Base-by-base conservation (phyloP, 2,329 filamentous ascomycete genomes). In the Botrytis deweyae region DNA sequence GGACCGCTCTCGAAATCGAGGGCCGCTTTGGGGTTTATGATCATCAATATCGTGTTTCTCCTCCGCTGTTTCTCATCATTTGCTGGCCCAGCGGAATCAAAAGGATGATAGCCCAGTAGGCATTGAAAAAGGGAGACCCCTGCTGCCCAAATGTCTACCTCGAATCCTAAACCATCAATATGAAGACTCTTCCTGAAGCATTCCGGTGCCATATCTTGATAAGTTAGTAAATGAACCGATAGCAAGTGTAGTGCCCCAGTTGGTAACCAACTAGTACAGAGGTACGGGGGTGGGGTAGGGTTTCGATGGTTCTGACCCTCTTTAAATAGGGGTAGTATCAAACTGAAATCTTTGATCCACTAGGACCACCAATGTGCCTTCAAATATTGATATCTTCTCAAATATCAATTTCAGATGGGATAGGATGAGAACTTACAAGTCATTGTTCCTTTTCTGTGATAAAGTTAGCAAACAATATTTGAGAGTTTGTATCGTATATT, bases 1-100 rank as follows among this genome's bases (percentile, higher is more conserved):
- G 46, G 3, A 22, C 46, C 20, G 20, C 20, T 49, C 20, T 49
- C 46, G 1, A 49, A 25, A 29, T 8, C 62, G 7, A 18, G 22
- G 4, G 0, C 10, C 22, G 2, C 6, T 1, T n/a, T n/a, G 14
- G 1, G 9, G 8, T 42, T 29, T 44, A 1, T 29, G 14, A 64
- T 64, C 38, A n/a, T 44, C 25, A 1, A 16, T 7, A 2, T 10
- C 38, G 22, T 42, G 12, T 36, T 42, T 36, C 25, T 5, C 10
- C 14, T 16, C 20, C 4, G 20, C 8, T 25, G 2, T 7, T 38
- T 9, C 20, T 36, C 29, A 9, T 52, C 12, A 16, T 38, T 29
- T 12, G 2, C 25, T 55, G 25, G 25, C 25, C 52, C 44, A 33
- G 25, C 20, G 25, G 6, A 22, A 25, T 25, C 9, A 36, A 66